These are phyloP conservation scores for Pseudogymnoascus sp. DNA, from an alignment of 2,329 filamentous ascomycete species.

Conservation along the genomic window DNA sequence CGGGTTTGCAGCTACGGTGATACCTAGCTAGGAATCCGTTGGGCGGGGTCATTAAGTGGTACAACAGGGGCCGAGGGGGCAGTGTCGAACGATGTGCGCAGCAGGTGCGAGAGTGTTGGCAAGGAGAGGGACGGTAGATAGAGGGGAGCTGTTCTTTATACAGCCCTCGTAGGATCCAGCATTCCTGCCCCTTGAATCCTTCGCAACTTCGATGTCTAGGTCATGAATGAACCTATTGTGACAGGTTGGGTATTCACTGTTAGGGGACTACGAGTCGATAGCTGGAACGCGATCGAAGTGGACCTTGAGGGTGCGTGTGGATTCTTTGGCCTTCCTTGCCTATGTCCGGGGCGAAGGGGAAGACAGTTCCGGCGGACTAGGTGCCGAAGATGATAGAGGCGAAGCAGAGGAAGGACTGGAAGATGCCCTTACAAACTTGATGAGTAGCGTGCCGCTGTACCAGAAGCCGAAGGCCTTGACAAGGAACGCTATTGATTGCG, in stretches of 20 bases:
- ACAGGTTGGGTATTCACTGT: too few species aligned
- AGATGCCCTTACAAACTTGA: slow-evolving; percentile 60
- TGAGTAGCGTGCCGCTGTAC: slow-evolving; percentile 78
- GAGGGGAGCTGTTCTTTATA: neutral
- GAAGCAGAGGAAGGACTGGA: slow-evolving; percentile 91
- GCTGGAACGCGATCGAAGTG: slow-evolving; percentile 77
- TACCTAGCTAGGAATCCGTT: neutral
- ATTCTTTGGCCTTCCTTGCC: slow-evolving; percentile 84
- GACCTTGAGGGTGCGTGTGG: slow-evolving; percentile 70
- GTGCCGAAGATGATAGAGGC: slow-evolving; percentile 82
- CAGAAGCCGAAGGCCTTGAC: slow-evolving; percentile 86
- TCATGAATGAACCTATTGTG: too few species aligned
- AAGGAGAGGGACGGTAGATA: neutral
- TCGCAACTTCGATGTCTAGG: too few species aligned
- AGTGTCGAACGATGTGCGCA: neutral
- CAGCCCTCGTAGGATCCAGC: neutral
- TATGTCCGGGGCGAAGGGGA: slow-evolving; percentile 87
- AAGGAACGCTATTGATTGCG: slow-evolving; percentile 77
- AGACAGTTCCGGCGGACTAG: slow-evolving; percentile 83
- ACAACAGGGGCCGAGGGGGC: neutral
- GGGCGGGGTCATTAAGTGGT: neutral
- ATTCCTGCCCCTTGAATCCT: neutral
- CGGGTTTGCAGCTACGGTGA: neutral
- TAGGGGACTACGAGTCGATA: slow-evolving; percentile 70
- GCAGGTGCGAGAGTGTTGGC: neutral